Percentiles rank a stretch among this genome's conserved stretches.
phyloP scores from a whole-genome alignment of 306 rosid genomes.

The Cucurbita argyrosperma region DNA sequence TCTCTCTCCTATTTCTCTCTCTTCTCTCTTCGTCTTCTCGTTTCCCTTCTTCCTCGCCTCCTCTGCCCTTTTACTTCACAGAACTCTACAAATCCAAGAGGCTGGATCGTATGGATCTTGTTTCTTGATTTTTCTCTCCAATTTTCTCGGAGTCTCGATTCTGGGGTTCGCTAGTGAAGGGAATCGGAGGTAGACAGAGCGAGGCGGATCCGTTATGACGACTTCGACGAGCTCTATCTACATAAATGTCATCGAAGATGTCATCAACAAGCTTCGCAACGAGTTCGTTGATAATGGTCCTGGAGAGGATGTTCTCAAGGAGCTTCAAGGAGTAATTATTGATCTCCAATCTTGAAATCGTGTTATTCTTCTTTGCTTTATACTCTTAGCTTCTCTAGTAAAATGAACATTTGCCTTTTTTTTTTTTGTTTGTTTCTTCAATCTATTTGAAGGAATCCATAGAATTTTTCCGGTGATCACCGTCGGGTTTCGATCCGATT shows the following conservation, averaged over 20 bases:
- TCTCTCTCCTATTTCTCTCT: constrained; percentile 2
- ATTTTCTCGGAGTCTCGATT: background rate
- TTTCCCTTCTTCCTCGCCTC: background rate
- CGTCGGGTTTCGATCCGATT: constrained; percentile 44
- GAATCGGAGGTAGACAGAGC: constrained; percentile 10
- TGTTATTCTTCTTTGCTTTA: background rate
- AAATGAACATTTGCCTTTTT: background rate
- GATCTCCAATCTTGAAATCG: background rate
- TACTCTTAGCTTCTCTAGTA: background rate
- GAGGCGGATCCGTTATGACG: constrained; percentile 31
- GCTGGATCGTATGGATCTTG: constrained; percentile 12
- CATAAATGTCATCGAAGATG: constrained; percentile 86
- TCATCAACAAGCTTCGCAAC: constrained; percentile 77
- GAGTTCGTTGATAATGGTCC: constrained; percentile 75
- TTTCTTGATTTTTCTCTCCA: background rate
- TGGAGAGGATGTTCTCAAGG: constrained; percentile 87
- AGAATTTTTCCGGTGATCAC: constrained; percentile 7
- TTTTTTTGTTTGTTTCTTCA: background rate
- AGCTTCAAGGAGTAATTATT: constrained; percentile 87
- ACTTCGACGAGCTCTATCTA: constrained; percentile 75
- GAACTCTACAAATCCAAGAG: background rate
- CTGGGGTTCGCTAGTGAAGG: background rate
- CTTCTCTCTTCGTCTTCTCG: background rate
- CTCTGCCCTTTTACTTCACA: constrained; percentile 9
- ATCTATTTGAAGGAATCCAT: background rate